phyloP scores from a whole-genome alignment of 1,139 yeast genomes.

The Nakaseomyces sp. region DNA sequence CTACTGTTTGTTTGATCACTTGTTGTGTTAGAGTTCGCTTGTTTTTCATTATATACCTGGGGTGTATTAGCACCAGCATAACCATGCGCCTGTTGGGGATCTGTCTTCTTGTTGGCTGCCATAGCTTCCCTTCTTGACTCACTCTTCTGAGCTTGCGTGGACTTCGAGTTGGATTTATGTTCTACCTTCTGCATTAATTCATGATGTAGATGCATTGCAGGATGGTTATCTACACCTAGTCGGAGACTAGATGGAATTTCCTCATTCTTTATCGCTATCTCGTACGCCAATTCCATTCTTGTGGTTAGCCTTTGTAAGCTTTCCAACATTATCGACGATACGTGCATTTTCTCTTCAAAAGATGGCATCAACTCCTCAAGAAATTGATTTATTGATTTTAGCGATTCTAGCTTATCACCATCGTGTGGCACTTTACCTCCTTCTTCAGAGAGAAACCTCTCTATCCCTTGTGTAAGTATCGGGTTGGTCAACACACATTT shows the following conservation, averaged over 20 bases:
- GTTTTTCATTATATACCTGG: constrained; percentile 16
- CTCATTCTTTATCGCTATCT: constrained; percentile 57
- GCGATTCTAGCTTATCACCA: constrained; percentile 32
- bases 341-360: constrained; percentile 94
- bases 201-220: constrained; percentile 50
- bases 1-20: constrained; percentile 9
- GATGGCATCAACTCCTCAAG: constrained; percentile 80
- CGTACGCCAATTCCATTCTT: constrained; percentile 73
- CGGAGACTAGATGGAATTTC: constrained; percentile 57
- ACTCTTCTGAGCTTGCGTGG: constrained; percentile 62
- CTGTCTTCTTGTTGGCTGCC: constrained; percentile 60
- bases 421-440: constrained; percentile 22
- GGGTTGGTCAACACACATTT: constrained; percentile 78
- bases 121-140: constrained; percentile 87
- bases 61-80: not conserved
- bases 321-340: constrained; percentile 85
- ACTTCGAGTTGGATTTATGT: constrained; percentile 33
- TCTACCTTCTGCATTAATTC: constrained; percentile 31
- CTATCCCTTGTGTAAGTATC: constrained; percentile 49
- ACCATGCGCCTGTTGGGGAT: constrained; percentile 23
- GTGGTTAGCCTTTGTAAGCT: constrained; percentile 58
- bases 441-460: constrained; percentile 38
- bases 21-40: constrained; percentile 9
- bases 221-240: constrained; percentile 73
- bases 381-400: constrained; percentile 36